These are phyloP conservation scores for Magnusiomyces clavatus DNA, from an alignment of 1,139 yeast species.

Conservation along the genomic window DNA sequence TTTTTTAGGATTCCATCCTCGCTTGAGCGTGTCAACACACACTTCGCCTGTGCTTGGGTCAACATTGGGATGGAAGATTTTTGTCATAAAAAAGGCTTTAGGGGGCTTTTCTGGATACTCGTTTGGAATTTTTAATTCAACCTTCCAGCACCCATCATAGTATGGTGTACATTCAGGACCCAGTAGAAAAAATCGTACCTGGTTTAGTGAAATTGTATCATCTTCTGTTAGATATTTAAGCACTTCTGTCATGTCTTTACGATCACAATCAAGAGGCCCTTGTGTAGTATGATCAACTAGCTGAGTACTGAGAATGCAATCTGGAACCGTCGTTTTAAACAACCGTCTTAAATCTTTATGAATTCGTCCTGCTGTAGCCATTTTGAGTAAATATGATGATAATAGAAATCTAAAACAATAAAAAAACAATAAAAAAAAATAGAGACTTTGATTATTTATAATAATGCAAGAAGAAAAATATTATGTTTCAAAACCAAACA, in stretches of 20 bases:
- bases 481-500: neutral
- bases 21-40: constrained; percentile 67
- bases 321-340: constrained; percentile 17
- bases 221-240: constrained; percentile 1
- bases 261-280: neutral
- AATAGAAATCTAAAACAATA: neutral
- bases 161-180: constrained; percentile 53
- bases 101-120: constrained; percentile 66
- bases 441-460: too few species aligned
- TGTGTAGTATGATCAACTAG: constrained; percentile 9
- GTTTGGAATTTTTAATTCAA: constrained; percentile 41
- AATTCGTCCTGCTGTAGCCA: constrained; percentile 7
- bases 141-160: constrained; percentile 46
- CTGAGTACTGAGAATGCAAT: constrained; percentile 11
- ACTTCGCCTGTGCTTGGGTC: constrained; percentile 64
- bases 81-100: constrained; percentile 41
- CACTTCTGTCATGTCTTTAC: constrained; percentile 1
- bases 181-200: constrained; percentile 27
- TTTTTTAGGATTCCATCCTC: constrained; percentile 60
- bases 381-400: neutral
- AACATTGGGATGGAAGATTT: constrained; percentile 70
- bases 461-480: neutral
- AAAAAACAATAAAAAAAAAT: neutral
- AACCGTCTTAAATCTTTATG: constrained; percentile 16
- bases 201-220: constrained; percentile 5